phyloP scores from a whole-genome alignment of 2,329 filamentous ascomycete species.

The Fusarium clavum region DNA sequence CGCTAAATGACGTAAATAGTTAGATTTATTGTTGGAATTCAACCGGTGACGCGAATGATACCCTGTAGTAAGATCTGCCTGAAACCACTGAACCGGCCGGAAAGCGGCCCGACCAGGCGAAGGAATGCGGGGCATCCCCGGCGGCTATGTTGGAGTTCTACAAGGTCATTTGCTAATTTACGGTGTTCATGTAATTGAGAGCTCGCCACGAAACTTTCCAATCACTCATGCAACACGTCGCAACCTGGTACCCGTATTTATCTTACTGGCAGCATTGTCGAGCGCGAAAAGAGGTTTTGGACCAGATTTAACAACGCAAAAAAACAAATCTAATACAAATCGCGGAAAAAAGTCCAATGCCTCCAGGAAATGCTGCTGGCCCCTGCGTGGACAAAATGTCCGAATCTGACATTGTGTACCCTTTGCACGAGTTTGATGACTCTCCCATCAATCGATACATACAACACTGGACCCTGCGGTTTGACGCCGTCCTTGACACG shows the following conservation, averaged over 20 bases:
- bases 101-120: not conserved
- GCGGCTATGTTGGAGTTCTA: not conserved
- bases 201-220: not conserved
- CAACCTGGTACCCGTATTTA: too few relatives aligned
- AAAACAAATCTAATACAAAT: not conserved
- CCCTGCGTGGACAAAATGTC: not conserved
- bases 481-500: not conserved
- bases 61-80: not conserved
- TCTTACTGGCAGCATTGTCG: too few relatives aligned
- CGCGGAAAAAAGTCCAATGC: not conserved
- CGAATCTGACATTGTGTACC: not conserved
- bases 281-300: not conserved
- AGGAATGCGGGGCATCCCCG: not conserved
- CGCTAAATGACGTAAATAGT: too few relatives aligned
- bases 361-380: not conserved
- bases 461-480: constrained; percentile 7
- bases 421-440: constrained; percentile 8
- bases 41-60: too few relatives aligned
- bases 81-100: not conserved
- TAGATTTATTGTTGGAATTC: too few relatives aligned
- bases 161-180: not conserved
- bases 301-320: too few relatives aligned
- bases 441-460: constrained; percentile 8
- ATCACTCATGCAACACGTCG: not conserved
- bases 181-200: not conserved